Evolutionary conservation across 306 rosid genomes (phyloP), one percentile per base, ranked within the genome.

Genomic region (Malus sylvestris): DNA sequence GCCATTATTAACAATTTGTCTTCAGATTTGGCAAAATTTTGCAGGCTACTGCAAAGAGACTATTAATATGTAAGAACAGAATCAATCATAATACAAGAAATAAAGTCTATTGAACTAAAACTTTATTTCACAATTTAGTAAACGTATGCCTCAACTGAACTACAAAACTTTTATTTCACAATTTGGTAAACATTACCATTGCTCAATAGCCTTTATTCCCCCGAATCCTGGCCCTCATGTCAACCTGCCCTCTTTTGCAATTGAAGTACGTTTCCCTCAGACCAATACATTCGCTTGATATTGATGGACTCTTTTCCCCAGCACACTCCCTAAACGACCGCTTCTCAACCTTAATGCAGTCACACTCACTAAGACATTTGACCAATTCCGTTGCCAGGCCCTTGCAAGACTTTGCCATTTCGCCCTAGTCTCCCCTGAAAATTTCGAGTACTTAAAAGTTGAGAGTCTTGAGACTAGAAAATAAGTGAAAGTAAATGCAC

Each of bases 211-310:
- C 89, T 72, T 85, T 85, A 69, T 85, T 85, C 33, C 88, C 88
- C 13, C 88, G 86, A 55, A 85, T 85, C 78, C 88, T 74, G n/a
- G 86, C 86, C 45, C 89, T 77, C 89, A 82, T 85, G 76, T 85
- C 89, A 65, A 85, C 92, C 92, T 95, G 98, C 80, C 98, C 98
- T 80, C 98, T 89, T 80, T 95, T 95, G 94, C 98, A 95, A 78
- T 92, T 90, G 93, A 95, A 95, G 78, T 88, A 92, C 61, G 98
- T 95, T 86, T 95, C 98, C 84, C 98, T 88, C 64, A 95, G 86
- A 76, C 98, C 97, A 44, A 89, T 86, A 71, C 98, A 92, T 66
- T 95, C 97, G 23, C 89, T 90, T n/a, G 98, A 72, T 68, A 95
- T 92, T 46, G 91, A 86, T 29, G 98, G 98, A 76, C 79, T 79